Percentiles rank a stretch among this genome's conserved stretches.
Evolutionary conservation across 2,329 filamentous ascomycete species (phyloP).

Genomic region (Cladorrhinum sp.): DNA sequence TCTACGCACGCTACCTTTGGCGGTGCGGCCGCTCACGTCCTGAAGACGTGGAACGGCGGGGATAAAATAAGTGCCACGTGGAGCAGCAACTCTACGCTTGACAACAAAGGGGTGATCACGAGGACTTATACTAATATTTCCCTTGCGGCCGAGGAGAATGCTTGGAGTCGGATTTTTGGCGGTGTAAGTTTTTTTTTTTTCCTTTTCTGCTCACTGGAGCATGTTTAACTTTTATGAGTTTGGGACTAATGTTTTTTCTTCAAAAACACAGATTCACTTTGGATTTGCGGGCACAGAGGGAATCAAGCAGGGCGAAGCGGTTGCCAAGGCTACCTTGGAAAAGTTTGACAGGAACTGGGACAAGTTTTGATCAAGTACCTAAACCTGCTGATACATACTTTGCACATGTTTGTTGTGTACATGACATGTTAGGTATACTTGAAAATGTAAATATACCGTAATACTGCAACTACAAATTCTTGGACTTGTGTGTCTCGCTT

Average conservation of each 20-base stretch:
- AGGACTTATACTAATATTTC: conserved; percentile 18
- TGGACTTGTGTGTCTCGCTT: too few relatives aligned
- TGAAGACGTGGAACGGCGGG: conserved; percentile 15
- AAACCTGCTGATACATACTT: too few relatives aligned
- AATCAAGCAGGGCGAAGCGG: conserved; percentile 17
- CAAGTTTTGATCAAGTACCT: too few relatives aligned
- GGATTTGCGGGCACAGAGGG: conserved; percentile 20
- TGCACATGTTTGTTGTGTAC: too few relatives aligned
- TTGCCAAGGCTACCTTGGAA: conserved; percentile 22
- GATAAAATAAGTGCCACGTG: conserved; percentile 15
- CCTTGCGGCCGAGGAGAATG: conserved; percentile 21
- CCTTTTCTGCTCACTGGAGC: neutral
- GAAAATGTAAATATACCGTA: too few relatives aligned
- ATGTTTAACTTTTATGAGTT: neutral
- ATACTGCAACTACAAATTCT: too few relatives aligned
- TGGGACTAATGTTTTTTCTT: neutral
- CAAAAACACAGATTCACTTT: conserved; percentile 28
- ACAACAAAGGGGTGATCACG: conserved; percentile 20
- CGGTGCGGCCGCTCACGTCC: conserved; percentile 19
- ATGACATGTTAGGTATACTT: too few relatives aligned
- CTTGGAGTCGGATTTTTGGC: conserved; percentile 21
- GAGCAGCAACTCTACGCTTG: conserved; percentile 22
- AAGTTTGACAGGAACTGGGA: conserved; percentile 25
- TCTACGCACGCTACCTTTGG: conserved; percentile 26
- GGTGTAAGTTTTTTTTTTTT: conserved; percentile 17